Evolutionary conservation across 139 green algal species (phyloP).

Genomic region (Chlamydomonas schloesseri): DNA sequence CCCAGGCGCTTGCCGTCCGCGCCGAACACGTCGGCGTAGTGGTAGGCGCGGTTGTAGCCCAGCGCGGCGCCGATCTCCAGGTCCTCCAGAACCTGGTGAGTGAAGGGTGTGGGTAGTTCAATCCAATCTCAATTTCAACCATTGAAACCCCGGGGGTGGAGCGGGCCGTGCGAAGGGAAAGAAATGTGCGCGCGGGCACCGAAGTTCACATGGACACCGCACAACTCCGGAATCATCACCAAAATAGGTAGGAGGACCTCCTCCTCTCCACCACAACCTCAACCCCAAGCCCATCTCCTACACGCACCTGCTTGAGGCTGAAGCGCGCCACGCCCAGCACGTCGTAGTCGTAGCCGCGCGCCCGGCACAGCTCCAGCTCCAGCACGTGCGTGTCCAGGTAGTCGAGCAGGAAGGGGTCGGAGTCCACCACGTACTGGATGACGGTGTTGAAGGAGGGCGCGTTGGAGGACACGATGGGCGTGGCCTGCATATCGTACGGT

Average conservation of each 20-base stretch:
- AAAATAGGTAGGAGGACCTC: too few species aligned
- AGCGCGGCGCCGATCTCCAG: conserved; percentile 58
- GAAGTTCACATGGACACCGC: too few species aligned
- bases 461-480: conserved; percentile 60
- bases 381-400: conserved; percentile 69
- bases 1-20: conserved; percentile 56
- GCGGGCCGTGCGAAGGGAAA: too few species aligned
- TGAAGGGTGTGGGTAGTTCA: too few species aligned
- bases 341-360: conserved; percentile 68
- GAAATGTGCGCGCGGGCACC: too few species aligned
- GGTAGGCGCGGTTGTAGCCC: conserved; percentile 61
- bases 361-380: conserved; percentile 63
- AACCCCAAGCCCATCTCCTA: too few species aligned
- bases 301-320: conserved; percentile 47
- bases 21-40: conserved; percentile 63
- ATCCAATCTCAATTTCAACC: too few species aligned
- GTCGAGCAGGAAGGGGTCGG: conserved; percentile 65
- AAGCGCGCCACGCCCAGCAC: conserved; percentile 56
- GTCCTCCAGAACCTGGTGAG: conserved; percentile 55
- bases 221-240: too few species aligned
- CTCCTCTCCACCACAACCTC: too few species aligned
- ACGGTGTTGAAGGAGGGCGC: conserved; percentile 57
- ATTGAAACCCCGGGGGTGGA: too few species aligned
- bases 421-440: conserved; percentile 69
- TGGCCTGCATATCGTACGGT: conserved; percentile 40